These are phyloP conservation scores for Alternaria tenuissima DNA, from an alignment of 2,329 filamentous ascomycete genomes.

Conservation along the genomic window DNA sequence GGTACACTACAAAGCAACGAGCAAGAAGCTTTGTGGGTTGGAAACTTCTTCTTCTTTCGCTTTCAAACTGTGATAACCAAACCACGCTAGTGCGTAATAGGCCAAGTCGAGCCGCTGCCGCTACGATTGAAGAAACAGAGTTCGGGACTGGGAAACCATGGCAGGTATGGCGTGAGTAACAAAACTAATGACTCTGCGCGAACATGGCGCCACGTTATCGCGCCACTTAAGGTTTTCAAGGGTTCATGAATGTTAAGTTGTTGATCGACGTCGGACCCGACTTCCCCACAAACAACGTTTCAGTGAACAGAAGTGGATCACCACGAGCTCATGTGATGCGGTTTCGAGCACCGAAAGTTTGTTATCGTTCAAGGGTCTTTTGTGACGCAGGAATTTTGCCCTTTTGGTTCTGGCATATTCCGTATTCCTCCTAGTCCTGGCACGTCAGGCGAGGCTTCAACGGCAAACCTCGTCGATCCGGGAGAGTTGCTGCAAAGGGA, in stretches of 20 bases:
- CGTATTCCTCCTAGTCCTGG: background rate
- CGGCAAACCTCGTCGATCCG: background rate
- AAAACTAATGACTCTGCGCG: background rate
- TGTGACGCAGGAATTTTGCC: background rate
- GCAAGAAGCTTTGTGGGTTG: background rate
- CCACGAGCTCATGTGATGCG: background rate
- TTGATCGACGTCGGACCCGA: background rate
- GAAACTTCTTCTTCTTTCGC: background rate
- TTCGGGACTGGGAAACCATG: background rate
- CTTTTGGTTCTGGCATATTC: background rate
- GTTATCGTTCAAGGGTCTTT: background rate
- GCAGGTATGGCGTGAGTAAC: constrained; percentile 1
- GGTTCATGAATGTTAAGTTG: background rate
- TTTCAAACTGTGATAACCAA: background rate
- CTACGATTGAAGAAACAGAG: background rate
- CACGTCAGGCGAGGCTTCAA: background rate
- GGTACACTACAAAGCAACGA: background rate
- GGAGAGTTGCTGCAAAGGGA: background rate
- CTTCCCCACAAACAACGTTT: constrained; percentile 4
- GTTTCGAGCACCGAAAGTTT: background rate
- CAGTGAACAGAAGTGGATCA: background rate
- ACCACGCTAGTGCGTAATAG: background rate
- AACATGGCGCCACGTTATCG: background rate
- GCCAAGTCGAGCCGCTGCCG: background rate
- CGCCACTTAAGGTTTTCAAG: constrained; percentile 1